Conservation (phyloP, 176 grass and related monocot genomes). For the Rhipidocladum racemiflorum region DNA sequence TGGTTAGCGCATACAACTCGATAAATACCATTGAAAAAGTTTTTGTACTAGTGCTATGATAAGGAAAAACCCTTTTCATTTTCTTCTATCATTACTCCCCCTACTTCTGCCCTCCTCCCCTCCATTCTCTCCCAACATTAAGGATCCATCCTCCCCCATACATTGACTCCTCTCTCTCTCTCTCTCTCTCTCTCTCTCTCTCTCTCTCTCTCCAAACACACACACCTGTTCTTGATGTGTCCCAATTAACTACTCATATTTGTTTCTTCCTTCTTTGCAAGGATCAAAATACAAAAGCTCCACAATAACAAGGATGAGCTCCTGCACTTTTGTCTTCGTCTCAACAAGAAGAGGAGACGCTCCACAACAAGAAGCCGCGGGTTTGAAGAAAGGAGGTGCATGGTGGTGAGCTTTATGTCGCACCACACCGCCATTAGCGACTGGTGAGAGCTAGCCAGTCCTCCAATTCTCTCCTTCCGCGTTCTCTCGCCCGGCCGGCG, state of each 20-base stretch:
- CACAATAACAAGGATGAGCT: conserved; percentile 20
- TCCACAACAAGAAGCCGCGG: conserved; percentile 4
- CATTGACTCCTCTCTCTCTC: background rate
- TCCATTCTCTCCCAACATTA: conserved; percentile 34
- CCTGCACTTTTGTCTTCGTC: conserved; percentile 6
- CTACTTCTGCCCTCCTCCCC: background rate
- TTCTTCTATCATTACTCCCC: background rate
- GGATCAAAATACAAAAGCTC: conserved; percentile 3
- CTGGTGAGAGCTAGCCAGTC: background rate
- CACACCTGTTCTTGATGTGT: background rate
- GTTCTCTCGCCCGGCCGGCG: background rate
- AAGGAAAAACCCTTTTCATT: background rate
- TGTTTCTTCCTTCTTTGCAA: conserved; percentile 14
- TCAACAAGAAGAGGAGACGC: background rate
- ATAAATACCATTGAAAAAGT: no score
- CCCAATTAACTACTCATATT: background rate
- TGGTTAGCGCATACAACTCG: no score
- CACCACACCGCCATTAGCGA: conserved; percentile 24
- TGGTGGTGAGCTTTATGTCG: conserved; percentile 13
- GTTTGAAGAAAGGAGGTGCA: background rate
- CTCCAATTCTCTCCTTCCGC: background rate
- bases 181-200: background rate
- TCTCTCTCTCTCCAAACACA: background rate
- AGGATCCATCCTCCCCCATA: conserved; percentile 33
- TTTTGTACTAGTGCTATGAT: background rate